These are phyloP conservation scores for Rhodotorula mucilaginosa DNA, from an alignment of 1,284 basidiomycete genomes.

Conservation along the genomic window DNA sequence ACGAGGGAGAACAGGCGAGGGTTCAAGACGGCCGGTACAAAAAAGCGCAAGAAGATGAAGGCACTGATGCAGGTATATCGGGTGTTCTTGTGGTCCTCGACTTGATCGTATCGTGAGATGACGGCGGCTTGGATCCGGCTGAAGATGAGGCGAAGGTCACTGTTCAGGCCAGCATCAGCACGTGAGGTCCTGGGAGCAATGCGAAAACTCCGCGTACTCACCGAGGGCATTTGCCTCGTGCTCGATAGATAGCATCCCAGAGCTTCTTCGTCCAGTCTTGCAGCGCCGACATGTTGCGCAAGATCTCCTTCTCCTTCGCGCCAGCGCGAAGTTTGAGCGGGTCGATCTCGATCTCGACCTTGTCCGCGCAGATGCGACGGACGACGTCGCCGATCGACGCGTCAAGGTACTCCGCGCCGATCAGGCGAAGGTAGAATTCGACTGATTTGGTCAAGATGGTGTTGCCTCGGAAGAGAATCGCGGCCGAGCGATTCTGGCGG, in stretches of 20 bases:
- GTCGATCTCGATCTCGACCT: conserved; percentile 73
- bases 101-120: conserved; percentile 57
- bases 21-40: conserved; percentile 50
- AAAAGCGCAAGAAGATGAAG: conserved; percentile 78
- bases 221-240: conserved; percentile 69
- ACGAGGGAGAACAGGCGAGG: conserved; percentile 44
- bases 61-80: conserved; percentile 78
- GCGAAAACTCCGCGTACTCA: conserved; percentile 50
- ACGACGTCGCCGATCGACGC: conserved; percentile 67
- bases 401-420: conserved; percentile 71
- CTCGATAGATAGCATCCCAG: conserved; percentile 73
- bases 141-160: conserved; percentile 72
- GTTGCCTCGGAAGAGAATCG: conserved; percentile 73
- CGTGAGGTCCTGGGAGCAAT: not conserved
- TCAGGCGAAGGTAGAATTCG: conserved; percentile 70
- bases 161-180: conserved; percentile 44
- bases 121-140: conserved; percentile 68
- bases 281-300: conserved; percentile 23
- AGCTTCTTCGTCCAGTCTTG: conserved; percentile 71
- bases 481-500: conserved; percentile 47
- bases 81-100: conserved; percentile 48
- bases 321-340: conserved; percentile 50
- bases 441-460: conserved; percentile 75
- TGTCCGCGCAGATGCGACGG: conserved; percentile 65
- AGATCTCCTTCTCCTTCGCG: conserved; percentile 62